Conservation (phyloP, 73 alveolate species). For the Paramecium octaurelia region DNA sequence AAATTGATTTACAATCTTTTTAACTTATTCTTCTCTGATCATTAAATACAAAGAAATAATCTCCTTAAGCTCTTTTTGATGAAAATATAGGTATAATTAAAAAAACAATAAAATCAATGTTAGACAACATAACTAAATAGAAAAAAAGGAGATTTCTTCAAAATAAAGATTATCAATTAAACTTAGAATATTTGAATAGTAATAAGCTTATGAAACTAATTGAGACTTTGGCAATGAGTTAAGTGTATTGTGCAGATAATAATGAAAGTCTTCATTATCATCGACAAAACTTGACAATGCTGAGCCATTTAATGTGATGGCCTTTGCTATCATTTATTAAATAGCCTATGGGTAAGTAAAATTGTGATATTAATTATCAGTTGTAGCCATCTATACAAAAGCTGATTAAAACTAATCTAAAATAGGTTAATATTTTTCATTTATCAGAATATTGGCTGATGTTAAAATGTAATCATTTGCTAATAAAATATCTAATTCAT, state of each 20-base stretch:
- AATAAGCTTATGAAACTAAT: neutral
- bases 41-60: conserved; percentile 12
- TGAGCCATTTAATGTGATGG: neutral
- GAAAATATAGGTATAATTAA: neutral
- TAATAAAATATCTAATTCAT: neutral
- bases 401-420: neutral
- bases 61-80: neutral
- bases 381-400: neutral
- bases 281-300: neutral
- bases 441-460: neutral
- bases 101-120: neutral
- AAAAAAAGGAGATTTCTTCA: neutral
- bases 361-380: neutral
- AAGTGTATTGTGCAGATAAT: neutral
- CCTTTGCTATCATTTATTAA: neutral
- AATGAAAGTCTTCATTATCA: neutral
- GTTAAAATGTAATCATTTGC: neutral
- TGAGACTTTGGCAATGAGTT: neutral
- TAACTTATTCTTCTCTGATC: neutral
- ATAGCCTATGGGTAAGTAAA: neutral
- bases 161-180: neutral
- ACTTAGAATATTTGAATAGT: neutral
- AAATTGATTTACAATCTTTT: neutral
- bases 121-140: neutral
- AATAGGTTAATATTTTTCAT: neutral